Evolutionary conservation across 164 flowering plant genomes (phyloP), one percentile per base, ranked within the genome.

Genomic region (Vitis labrusca): DNA sequence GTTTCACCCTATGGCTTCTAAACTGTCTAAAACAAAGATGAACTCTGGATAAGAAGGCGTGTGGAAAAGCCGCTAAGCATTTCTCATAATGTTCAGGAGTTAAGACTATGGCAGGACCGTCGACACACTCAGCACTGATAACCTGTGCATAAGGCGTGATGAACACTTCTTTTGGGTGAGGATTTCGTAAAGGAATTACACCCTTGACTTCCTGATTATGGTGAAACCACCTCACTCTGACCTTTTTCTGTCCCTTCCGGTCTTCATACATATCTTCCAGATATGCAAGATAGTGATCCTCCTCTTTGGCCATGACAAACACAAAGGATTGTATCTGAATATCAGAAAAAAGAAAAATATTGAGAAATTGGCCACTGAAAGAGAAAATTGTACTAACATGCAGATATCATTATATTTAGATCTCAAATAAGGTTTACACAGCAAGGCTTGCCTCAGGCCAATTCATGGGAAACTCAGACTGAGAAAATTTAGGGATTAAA

Each of bases 201-300:
- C 89, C 87, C 73, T 78, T 79, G 15, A 96, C 97, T 85, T 96
- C 99, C 74, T 86, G 82, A 65, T 76, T 85, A 69, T 85, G 86
- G 76, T 93, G 98, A 85, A 96, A 93, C 99, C 99, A 96, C 80
- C 99, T 84, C 68, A 91, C 97, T 83, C 82, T 92, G 55, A 93
- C 97, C 78, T 93, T 96, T 84, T 89, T 92, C 82, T 81, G 92
- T 63, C 94, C 85, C 75, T 93, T 89, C 71, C 80, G 86, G 71
- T 96, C 98, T 80, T 93, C 97, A 76, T 96, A 93, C 98, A 92
- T 90, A 78, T 96, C 98, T 81, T 96, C 99, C 72, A 96, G 58
- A 75, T 96, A 92, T 57, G 93, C 99, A 78, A 96, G 75, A 66
- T 93, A 89, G 59, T 82, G 93, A 63, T 78, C 85, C 57, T 85